Evolutionary conservation across 306 rosid genomes (phyloP).

Genomic region (Cucurbita maxima): DNA sequence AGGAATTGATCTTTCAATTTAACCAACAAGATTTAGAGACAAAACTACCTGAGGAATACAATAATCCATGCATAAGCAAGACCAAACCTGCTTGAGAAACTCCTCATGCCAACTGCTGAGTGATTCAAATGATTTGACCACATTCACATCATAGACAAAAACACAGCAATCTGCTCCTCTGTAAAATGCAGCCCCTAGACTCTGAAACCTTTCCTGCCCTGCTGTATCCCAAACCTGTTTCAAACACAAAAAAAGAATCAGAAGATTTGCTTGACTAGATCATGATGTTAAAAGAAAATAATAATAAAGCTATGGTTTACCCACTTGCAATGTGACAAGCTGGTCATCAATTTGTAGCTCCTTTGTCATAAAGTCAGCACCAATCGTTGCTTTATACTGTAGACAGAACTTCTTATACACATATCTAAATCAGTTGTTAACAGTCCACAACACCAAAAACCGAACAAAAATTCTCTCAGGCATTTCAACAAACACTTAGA

Average conservation of each 20-base stretch:
- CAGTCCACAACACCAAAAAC: not conserved
- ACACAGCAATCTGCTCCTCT: slow-evolving; percentile 95
- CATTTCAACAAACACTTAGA: not conserved
- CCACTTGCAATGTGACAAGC: slow-evolving; percentile 71
- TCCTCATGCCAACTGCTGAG: slow-evolving; percentile 75
- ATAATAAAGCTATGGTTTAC: not conserved
- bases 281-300: not conserved
- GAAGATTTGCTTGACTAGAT: not conserved
- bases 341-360: slow-evolving; percentile 65
- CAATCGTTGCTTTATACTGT: slow-evolving; percentile 80
- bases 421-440: slow-evolving; percentile 28
- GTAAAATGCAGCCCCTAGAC: slow-evolving; percentile 75
- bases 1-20: too few species aligned
- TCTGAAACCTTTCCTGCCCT: slow-evolving; percentile 84
- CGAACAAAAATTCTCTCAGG: not conserved
- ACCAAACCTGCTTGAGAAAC: slow-evolving; percentile 66
- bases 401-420: slow-evolving; percentile 55
- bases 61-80: not conserved
- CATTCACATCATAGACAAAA: slow-evolving; percentile 70
- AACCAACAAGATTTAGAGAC: not conserved
- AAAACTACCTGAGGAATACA: not conserved
- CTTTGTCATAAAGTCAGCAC: slow-evolving; percentile 96
- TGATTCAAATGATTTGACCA: slow-evolving; percentile 45
- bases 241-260: not conserved
- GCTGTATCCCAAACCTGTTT: slow-evolving; percentile 95